Percentiles rank a stretch among this genome's conserved stretches.
Conservation (phyloP, 345 rosid genomes). For the Eucalyptus erythrocorys region DNA sequence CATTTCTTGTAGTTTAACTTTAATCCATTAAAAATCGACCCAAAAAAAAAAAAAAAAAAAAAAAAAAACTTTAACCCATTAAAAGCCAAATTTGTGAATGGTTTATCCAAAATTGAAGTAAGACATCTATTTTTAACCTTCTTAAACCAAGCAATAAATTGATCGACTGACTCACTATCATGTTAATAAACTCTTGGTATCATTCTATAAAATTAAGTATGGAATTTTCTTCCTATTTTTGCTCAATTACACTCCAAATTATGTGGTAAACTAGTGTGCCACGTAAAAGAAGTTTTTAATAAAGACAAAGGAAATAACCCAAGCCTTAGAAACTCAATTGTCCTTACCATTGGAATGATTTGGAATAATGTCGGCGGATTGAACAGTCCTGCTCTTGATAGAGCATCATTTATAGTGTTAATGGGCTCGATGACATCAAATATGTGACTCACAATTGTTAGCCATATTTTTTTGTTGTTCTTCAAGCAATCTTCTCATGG, state of each 20-base stretch:
- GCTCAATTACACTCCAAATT: neutral
- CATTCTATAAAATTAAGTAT: neutral
- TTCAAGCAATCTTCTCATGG: neutral
- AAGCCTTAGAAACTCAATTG: neutral
- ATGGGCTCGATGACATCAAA: neutral
- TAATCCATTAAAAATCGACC: too few species aligned
- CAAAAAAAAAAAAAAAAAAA: too few species aligned
- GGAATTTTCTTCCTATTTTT: neutral
- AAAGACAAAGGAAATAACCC: neutral
- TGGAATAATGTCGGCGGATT: neutral
- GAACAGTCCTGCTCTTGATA: neutral
- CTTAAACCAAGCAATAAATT: neutral
- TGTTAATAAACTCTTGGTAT: neutral
- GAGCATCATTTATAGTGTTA: neutral
- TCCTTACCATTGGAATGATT: neutral
- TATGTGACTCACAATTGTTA: neutral
- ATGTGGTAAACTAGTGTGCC: neutral
- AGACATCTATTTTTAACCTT: neutral
- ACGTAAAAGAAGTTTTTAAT: neutral
- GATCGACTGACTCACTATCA: rapidly evolving
- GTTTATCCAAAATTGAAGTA: neutral
- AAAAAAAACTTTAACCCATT: neutral
- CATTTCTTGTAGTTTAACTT: neutral
- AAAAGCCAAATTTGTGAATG: neutral
- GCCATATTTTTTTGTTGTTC: neutral